phyloP scores from a whole-genome alignment of 805 yeast genomes.

The Candida nonsorbophila region DNA sequence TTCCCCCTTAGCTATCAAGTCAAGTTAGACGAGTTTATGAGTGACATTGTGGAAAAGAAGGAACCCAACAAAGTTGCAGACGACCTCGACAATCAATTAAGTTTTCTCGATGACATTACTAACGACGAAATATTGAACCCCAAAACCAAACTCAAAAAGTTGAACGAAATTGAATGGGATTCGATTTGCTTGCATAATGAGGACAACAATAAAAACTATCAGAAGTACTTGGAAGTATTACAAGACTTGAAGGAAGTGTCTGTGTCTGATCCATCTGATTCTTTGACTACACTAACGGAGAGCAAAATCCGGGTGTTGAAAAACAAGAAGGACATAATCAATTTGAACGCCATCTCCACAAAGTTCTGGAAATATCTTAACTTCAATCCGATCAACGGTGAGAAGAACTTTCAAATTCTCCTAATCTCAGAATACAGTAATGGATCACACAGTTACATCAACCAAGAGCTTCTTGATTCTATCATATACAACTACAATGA shows the following conservation, averaged over 20 bases:
- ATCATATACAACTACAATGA: constrained; percentile 41
- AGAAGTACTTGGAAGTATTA: constrained; percentile 15
- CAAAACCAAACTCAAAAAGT: constrained; percentile 15
- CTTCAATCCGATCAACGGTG: constrained; percentile 46
- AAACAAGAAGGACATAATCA: constrained; percentile 36
- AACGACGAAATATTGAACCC: constrained; percentile 25
- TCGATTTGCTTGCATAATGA: constrained; percentile 13
- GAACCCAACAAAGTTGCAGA: constrained; percentile 7
- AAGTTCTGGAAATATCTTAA: constrained; percentile 55
- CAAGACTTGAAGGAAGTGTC: constrained; percentile 9
- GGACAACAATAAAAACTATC: constrained; percentile 13
- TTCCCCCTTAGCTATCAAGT: constrained; percentile 31
- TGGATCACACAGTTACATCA: constrained; percentile 19
- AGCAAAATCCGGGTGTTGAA: constrained; percentile 25
- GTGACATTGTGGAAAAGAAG: constrained; percentile 11
- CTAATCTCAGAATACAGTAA: constrained; percentile 32
- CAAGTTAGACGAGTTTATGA: constrained; percentile 27
- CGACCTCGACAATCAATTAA: constrained; percentile 23
- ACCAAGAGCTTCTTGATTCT: constrained; percentile 34
- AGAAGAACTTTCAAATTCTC: constrained; percentile 49
- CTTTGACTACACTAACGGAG: constrained; percentile 5
- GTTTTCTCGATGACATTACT: constrained; percentile 33
- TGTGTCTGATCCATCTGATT: constrained; percentile 11
- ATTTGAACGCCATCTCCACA: constrained; percentile 40
- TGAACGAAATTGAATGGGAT: constrained; percentile 31